Base-by-base conservation (phyloP, 306 rosid genomes). In the Sophora flavescens region DNA sequence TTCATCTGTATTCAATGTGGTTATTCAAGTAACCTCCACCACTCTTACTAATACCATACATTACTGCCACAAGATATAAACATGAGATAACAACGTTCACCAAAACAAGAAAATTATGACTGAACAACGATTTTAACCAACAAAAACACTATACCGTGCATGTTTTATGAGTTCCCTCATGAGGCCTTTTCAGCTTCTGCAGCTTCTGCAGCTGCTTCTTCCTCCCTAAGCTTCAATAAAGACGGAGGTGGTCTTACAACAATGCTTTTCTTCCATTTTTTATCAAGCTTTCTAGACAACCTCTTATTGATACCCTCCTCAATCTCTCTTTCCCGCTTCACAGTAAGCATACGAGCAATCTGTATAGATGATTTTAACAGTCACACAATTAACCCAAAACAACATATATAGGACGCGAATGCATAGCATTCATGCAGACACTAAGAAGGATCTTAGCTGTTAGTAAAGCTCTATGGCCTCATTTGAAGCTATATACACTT, bases 321-420 rank as follows among this genome's bases (percentile, higher is more conserved):
- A 5, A 92, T 51, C 86, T 96, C 97, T 85, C 98, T 88, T 88
- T 96, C 99, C 10, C 97, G 87, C 86, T 82, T 90, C 63, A 92
- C 96, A 5, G 99, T 96, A 26, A 92, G 97, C 96, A 96, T 72
- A 38, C 99, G 96, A 80, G 99, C 93, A 89, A 91, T 47, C 99
- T 92, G 74, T 16, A 41, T 10, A 50, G 17, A 74, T 52, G 61
- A 22, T 22, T 22, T 47, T 74, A 81, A 35, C 39, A 45, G 17
- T 71, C 56, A 35, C 30, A 59, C 47, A 78, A 78, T 68, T 30
- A 70, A 68, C 65, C 48, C 76, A 74, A 74, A 22, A 22, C 0
- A 22, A 22, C 22, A 22, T 22, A 22, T 22, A 22, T 22, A 22
- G 22, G 22, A 0, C 1, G 22, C 1, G 1, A 22, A 22, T 22